These are phyloP conservation scores for Garcia nutans DNA, from an alignment of 345 rosid genomes.

Conservation along the genomic window DNA sequence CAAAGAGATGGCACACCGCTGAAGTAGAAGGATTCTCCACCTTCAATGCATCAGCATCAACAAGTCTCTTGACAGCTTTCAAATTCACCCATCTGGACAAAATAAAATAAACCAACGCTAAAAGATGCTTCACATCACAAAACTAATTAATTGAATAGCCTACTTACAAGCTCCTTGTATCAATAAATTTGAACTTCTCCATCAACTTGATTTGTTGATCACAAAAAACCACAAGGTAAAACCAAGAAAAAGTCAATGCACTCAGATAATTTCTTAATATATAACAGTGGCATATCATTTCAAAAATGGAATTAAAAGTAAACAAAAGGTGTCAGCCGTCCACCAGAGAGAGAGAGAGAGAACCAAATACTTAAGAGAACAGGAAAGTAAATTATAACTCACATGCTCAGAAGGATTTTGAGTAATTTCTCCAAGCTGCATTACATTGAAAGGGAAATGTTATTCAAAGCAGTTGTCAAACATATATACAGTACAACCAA, in stretches of 20 bases:
- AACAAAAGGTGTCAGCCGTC: background rate
- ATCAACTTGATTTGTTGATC: constrained; percentile 30
- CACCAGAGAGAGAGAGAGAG: background rate
- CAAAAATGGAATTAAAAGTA: constrained; percentile 6
- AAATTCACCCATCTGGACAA: constrained; percentile 54
- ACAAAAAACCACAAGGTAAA: constrained; percentile 7
- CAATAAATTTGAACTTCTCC: constrained; percentile 46
- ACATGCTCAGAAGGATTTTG: constrained; percentile 33
- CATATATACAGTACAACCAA: background rate
- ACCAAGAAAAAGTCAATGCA: constrained; percentile 10
- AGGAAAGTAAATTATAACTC: constrained; percentile 24
- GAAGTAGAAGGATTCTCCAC: constrained; percentile 25
- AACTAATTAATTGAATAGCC: constrained; percentile 4
- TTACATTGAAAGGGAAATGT: constrained; percentile 17
- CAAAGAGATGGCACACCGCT: constrained; percentile 32
- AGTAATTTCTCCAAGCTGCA: constrained; percentile 46
- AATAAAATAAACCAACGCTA: constrained; percentile 8
- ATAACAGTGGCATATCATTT: constrained; percentile 2
- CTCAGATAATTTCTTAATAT: constrained; percentile 3
- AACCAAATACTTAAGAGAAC: background rate
- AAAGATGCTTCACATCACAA: background rate
- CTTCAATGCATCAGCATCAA: constrained; percentile 38
- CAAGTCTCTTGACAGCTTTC: constrained; percentile 48
- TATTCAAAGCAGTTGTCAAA: constrained; percentile 4
- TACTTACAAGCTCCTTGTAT: constrained; percentile 56